Evolutionary conservation across 176 grass and related monocot genomes (phyloP).

Genomic region (Ensete ventricosum): DNA sequence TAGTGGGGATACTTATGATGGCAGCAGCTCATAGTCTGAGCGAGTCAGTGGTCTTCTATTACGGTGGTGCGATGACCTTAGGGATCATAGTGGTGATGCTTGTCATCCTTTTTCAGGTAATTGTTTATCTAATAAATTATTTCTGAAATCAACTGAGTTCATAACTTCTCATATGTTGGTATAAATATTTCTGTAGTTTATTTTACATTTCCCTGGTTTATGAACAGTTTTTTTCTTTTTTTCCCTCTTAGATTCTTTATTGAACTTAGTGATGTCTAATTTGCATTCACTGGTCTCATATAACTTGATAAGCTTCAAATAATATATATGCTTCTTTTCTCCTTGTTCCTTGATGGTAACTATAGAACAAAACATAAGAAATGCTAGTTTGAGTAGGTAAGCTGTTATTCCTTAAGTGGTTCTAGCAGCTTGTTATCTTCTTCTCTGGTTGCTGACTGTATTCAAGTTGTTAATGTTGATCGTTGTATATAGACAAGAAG

Average conservation of each 20-base stretch:
- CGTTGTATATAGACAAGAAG: too few relatives aligned
- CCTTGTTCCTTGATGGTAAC: neutral
- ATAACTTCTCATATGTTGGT: too few relatives aligned
- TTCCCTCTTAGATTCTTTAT: too few relatives aligned
- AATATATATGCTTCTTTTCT: neutral
- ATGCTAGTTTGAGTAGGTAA: neutral
- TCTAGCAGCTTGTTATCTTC: too few relatives aligned
- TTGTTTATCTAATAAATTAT: neutral
- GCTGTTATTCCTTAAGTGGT: too few relatives aligned
- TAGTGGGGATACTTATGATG: conserved; percentile 72
- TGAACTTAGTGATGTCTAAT: neutral
- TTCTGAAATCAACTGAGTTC: neutral
- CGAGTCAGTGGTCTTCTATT: conserved; percentile 84
- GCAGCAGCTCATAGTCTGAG: conserved; percentile 46
- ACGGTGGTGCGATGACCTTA: conserved; percentile 80
- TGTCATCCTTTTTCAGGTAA: conserved; percentile 90
- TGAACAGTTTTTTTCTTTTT: too few relatives aligned
- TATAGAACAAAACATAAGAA: neutral
- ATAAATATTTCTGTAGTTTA: too few relatives aligned
- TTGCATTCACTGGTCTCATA: neutral
- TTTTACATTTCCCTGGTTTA: too few relatives aligned
- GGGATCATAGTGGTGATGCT: conserved; percentile 77
- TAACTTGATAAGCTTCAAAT: neutral
- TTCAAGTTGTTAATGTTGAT: too few relatives aligned
- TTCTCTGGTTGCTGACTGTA: too few relatives aligned